Evolutionary conservation across 1,284 basidiomycete genomes (phyloP).

Genomic region (Rhodotorula sp.): DNA sequence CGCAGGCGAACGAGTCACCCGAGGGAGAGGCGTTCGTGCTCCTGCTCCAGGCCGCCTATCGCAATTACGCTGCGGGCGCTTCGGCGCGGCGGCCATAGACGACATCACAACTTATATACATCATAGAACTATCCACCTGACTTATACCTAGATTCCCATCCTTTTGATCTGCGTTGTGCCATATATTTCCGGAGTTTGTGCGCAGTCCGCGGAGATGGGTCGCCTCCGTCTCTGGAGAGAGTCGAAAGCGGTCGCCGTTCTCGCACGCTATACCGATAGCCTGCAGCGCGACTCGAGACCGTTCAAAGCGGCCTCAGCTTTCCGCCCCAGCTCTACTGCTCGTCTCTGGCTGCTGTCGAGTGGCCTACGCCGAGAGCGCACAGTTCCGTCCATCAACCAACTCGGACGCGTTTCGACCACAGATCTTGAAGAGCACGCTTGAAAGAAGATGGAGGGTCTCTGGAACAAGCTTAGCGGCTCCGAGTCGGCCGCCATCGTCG

Average conservation of each 20-base stretch:
- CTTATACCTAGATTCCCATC: too few relatives aligned
- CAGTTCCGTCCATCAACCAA: background rate
- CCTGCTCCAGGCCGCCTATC: constrained; percentile 66
- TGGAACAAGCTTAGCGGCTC: constrained; percentile 36
- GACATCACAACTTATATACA: background rate
- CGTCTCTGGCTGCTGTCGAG: too few relatives aligned
- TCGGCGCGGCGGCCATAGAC: background rate
- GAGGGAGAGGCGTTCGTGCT: constrained; percentile 70
- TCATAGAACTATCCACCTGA: background rate
- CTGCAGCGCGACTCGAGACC: too few relatives aligned
- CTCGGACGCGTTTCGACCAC: background rate
- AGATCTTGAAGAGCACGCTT: background rate
- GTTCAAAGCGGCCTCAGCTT: too few relatives aligned
- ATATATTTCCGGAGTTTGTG: too few relatives aligned
- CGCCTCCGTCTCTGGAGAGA: too few relatives aligned
- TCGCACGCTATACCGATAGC: too few relatives aligned
- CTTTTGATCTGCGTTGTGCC: too few relatives aligned
- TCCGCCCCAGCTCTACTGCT: too few relatives aligned
- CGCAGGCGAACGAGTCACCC: constrained; percentile 57
- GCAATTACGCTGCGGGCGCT: constrained; percentile 54
- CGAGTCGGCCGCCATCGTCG: constrained; percentile 30
- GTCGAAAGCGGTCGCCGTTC: too few relatives aligned
- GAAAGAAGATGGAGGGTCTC: constrained; percentile 30
- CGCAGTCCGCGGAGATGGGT: too few relatives aligned
- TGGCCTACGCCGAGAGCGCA: too few relatives aligned